Evolutionary conservation across 192 early-diverging fungal species (phyloP).

Genomic region (Entomortierella chlamydospora): DNA sequence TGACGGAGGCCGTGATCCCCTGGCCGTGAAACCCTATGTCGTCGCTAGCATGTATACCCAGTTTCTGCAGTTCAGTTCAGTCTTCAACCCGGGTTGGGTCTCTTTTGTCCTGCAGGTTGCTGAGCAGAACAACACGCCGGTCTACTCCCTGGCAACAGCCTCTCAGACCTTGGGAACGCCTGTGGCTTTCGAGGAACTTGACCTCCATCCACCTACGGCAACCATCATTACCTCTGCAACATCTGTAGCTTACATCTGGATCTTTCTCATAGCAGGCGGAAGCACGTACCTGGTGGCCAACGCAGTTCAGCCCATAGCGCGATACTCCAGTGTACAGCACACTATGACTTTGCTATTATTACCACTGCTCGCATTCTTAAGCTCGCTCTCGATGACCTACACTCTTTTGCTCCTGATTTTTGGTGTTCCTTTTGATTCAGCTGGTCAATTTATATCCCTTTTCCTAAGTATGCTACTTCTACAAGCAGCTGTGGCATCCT

Average conservation of each 20-base stretch:
- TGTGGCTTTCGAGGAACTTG: conserved; percentile 36
- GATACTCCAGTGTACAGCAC: conserved; percentile 5
- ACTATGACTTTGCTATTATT: conserved; percentile 26
- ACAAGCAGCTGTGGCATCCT: conserved; percentile 34
- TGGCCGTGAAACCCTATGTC: conserved; percentile 33
- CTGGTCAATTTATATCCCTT: conserved; percentile 28
- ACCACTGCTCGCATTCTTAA: conserved; percentile 25
- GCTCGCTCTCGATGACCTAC: conserved; percentile 35
- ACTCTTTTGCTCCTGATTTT: conserved; percentile 24
- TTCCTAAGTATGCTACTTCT: conserved; percentile 39
- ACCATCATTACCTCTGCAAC: conserved; percentile 42
- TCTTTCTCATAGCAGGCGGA: conserved; percentile 38
- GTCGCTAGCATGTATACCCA: conserved; percentile 44
- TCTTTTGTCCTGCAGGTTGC: conserved; percentile 25
- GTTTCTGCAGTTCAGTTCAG: conserved; percentile 33
- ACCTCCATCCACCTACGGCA: conserved; percentile 33
- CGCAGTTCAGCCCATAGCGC: conserved; percentile 19
- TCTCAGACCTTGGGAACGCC: conserved; percentile 39
- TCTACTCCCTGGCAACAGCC: conserved; percentile 8
- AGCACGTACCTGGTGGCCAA: conserved; percentile 45
- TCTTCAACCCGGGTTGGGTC: conserved; percentile 38
- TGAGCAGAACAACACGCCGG: conserved; percentile 16
- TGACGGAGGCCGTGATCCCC: conserved; percentile 37
- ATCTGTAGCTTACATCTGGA: conserved; percentile 48
- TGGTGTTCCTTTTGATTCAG: conserved; percentile 33